These are phyloP conservation scores for Botryotinia narcissicola DNA, from an alignment of 2,329 filamentous ascomycete species.

Conservation along the genomic window DNA sequence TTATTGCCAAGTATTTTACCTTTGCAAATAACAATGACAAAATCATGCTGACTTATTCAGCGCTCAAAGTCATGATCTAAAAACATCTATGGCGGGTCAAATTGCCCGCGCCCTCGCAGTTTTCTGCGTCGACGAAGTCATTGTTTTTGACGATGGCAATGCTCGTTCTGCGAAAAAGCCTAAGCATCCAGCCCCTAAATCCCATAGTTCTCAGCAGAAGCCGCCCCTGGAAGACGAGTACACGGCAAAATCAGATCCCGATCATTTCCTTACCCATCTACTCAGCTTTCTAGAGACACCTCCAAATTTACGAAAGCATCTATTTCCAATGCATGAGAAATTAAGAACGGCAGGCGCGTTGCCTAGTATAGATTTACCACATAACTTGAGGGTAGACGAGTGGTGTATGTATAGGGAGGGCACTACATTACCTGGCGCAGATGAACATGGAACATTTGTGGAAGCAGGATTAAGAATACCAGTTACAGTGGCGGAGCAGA, in stretches of 20 bases:
- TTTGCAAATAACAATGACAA: constrained; percentile 23
- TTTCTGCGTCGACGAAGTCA: constrained; percentile 80
- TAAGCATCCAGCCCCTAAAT: constrained; percentile 27
- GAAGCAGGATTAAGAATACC: constrained; percentile 57
- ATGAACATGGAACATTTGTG: constrained; percentile 50
- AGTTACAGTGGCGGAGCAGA: constrained; percentile 44
- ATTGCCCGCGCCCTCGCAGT: constrained; percentile 79
- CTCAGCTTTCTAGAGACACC: constrained; percentile 82
- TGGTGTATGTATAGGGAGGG: constrained; percentile 81
- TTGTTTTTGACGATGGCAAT: constrained; percentile 75
- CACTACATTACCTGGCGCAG: constrained; percentile 54
- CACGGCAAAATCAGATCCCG: constrained; percentile 70
- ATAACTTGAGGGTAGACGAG: constrained; percentile 73
- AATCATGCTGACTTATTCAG: constrained; percentile 25
- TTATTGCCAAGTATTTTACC: constrained; percentile 64
- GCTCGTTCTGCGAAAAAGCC: constrained; percentile 31
- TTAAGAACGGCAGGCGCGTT: constrained; percentile 69
- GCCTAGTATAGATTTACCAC: constrained; percentile 79
- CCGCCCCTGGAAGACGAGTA: constrained; percentile 45
- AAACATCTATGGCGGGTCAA: constrained; percentile 68
- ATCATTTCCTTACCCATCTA: constrained; percentile 76
- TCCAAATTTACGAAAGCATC: constrained; percentile 70
- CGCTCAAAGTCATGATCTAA: constrained; percentile 55
- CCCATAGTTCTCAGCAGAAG: constrained; percentile 41
- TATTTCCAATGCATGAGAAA: constrained; percentile 80